phyloP scores from a whole-genome alignment of 1,284 basidiomycete species.

The Cutaneotrichosporon sp. region DNA sequence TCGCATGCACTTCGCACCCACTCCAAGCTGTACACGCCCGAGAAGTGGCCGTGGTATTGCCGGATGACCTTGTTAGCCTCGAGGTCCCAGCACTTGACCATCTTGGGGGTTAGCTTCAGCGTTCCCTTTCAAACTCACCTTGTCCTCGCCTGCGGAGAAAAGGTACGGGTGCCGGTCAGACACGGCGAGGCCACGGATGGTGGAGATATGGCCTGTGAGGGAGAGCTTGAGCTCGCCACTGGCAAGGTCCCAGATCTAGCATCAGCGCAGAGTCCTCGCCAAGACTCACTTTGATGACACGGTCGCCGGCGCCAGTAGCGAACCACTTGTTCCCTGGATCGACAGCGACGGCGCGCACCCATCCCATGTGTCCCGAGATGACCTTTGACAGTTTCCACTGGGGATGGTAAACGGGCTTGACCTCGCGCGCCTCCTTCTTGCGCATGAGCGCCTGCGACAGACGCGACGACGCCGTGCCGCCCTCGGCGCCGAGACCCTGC shows the following conservation, averaged over 20 bases:
- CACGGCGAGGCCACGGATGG: constrained; percentile 89
- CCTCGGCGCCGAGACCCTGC: constrained; percentile 46
- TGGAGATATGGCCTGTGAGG: constrained; percentile 95
- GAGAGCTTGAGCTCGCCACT: constrained; percentile 91
- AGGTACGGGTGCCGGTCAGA: constrained; percentile 91
- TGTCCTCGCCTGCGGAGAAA: constrained; percentile 96
- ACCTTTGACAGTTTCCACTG: constrained; percentile 92
- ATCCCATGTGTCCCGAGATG: constrained; percentile 95
- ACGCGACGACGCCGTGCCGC: constrained; percentile 50
- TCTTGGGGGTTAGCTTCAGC: constrained; percentile 47
- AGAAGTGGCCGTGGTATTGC: constrained; percentile 95
- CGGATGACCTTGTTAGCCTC: constrained; percentile 98
- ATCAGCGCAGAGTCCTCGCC: neutral
- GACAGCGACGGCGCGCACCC: constrained; percentile 94
- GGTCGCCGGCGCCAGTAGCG: constrained; percentile 92
- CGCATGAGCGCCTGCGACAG: constrained; percentile 80
- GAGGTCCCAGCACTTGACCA: constrained; percentile 99
- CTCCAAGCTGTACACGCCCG: constrained; percentile 83
- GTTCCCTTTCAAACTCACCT: constrained; percentile 40
- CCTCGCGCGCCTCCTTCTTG: constrained; percentile 82
- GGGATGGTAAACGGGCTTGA: constrained; percentile 91
- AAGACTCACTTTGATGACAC: constrained; percentile 72
- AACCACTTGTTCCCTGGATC: constrained; percentile 99
- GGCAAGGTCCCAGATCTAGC: constrained; percentile 90
- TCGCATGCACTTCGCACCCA: constrained; percentile 22